A percentile compares a stretch with the other conserved stretches of the same genome.
phyloP scores from a whole-genome alignment of 768 basidiomycete species.

The Panus rudis region DNA sequence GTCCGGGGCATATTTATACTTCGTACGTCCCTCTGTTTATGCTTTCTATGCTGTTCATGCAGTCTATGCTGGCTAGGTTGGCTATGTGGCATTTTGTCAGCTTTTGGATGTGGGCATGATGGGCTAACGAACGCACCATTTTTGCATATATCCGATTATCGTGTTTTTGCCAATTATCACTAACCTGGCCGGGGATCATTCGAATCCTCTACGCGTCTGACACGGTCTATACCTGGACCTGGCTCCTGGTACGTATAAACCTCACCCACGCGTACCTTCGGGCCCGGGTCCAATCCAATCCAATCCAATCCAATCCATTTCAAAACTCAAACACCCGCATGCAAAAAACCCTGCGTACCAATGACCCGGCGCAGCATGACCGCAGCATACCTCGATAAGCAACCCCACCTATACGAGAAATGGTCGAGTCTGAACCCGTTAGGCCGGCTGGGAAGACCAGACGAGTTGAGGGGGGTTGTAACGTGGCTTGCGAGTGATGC shows the following conservation, averaged over 20 bases:
- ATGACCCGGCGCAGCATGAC: conserved; percentile 53
- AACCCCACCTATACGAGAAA: conserved; percentile 55
- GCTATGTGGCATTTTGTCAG: no score
- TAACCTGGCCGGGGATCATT: no score
- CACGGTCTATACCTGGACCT: no score
- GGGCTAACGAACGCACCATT: background rate
- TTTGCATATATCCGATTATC: background rate
- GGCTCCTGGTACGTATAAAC: background rate
- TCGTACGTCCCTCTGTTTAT: conserved; percentile 28
- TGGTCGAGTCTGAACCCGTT: conserved; percentile 69
- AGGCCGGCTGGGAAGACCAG: conserved; percentile 61
- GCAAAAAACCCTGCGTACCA: no score
- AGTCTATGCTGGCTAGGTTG: background rate
- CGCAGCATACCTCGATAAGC: conserved; percentile 56
- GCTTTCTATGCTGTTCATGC: background rate
- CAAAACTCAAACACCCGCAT: background rate
- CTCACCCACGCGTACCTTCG: background rate
- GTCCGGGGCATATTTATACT: conserved; percentile 73
- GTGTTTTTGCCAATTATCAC: no score
- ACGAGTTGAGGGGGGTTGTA: conserved; percentile 67
- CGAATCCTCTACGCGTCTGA: conserved; percentile 4
- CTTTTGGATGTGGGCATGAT: background rate
- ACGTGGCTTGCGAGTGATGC: conserved; percentile 72
- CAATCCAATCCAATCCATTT: background rate
- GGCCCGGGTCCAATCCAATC: background rate